phyloP scores from a whole-genome alignment of 495 filamentous ascomycete genomes.

The Chaetomidium leptoderma region DNA sequence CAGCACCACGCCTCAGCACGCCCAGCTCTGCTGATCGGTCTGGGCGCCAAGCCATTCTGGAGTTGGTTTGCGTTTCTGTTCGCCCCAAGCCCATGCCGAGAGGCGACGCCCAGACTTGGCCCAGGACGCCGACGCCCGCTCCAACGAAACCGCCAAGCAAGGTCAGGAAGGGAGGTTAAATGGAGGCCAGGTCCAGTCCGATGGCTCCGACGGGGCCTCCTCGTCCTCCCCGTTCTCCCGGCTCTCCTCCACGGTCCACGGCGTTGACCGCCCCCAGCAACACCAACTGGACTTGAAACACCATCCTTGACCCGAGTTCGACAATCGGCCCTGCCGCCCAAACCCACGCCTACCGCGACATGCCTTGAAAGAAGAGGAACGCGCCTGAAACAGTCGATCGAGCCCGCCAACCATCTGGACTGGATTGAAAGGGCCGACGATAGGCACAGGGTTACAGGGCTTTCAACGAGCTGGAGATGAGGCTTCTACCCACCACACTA shows the following conservation, averaged over 20 bases:
- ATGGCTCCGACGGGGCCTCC: too few relatives aligned
- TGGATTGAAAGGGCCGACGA: too few relatives aligned
- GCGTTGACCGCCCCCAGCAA: not conserved
- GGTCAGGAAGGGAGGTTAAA: slow-evolving; percentile 10
- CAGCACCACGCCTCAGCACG: not conserved
- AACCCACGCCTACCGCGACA: not conserved
- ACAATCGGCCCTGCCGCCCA: not conserved
- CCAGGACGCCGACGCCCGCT: slow-evolving; percentile 4
- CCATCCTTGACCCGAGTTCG: not conserved
- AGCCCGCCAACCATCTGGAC: too few relatives aligned
- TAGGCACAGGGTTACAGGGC: too few relatives aligned
- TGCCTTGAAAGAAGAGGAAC: too few relatives aligned
- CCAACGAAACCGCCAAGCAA: slow-evolving; percentile 10
- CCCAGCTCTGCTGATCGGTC: slow-evolving; percentile 15
- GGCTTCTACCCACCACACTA: slow-evolving; percentile 2
- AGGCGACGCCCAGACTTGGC: slow-evolving; percentile 10
- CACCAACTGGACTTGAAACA: not conserved
- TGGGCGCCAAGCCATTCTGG: slow-evolving; percentile 17
- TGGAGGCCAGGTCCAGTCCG: slow-evolving; percentile 5
- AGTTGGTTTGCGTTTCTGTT: slow-evolving; percentile 1
- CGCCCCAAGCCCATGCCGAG: slow-evolving; percentile 9
- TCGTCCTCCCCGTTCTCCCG: not conserved
- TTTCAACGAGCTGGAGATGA: slow-evolving; percentile 20
- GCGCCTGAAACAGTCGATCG: too few relatives aligned
- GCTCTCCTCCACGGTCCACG: too few relatives aligned